phyloP scores from a whole-genome alignment of 257 asterid genomes.

The Prunella vulgaris region DNA sequence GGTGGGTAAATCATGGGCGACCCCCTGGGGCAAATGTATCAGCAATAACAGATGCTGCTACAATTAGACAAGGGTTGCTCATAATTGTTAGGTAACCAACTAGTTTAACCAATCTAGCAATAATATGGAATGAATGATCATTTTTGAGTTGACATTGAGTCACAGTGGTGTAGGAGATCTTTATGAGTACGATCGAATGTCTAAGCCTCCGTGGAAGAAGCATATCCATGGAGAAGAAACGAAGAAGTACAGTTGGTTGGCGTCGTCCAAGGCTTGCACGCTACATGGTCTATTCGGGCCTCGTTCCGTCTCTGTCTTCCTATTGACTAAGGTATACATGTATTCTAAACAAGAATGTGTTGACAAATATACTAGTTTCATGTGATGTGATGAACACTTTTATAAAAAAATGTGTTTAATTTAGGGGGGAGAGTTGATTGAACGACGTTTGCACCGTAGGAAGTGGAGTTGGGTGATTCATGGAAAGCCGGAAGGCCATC shows the following conservation, averaged over 20 bases:
- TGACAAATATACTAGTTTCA: too few species aligned
- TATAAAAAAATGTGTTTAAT: neutral
- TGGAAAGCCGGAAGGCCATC: constrained; percentile 62
- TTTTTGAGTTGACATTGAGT: constrained; percentile 17
- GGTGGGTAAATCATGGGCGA: constrained; percentile 80
- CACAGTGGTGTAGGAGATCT: constrained; percentile 80
- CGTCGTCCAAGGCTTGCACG: constrained; percentile 50
- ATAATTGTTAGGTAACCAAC: constrained; percentile 61
- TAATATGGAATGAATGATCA: neutral
- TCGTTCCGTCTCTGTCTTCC: constrained; percentile 55
- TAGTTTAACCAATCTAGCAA: neutral
- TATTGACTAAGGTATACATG: constrained; percentile 50
- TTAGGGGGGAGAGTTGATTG: constrained; percentile 64
- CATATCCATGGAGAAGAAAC: constrained; percentile 53
- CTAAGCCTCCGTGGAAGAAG: constrained; percentile 92
- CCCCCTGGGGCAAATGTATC: constrained; percentile 79
- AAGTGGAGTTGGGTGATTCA: constrained; percentile 90
- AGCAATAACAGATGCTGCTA: constrained; percentile 53
- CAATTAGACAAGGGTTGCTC: constrained; percentile 42
- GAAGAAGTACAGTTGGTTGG: constrained; percentile 34
- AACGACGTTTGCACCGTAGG: constrained; percentile 58
- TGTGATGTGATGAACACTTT: neutral
- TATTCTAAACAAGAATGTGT: neutral
- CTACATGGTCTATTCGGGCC: constrained; percentile 45
- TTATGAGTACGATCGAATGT: constrained; percentile 58